Percentiles rank a stretch among this genome's conserved stretches.
phyloP scores from a whole-genome alignment of 768 basidiomycete species.

The Boletus bicolor region DNA sequence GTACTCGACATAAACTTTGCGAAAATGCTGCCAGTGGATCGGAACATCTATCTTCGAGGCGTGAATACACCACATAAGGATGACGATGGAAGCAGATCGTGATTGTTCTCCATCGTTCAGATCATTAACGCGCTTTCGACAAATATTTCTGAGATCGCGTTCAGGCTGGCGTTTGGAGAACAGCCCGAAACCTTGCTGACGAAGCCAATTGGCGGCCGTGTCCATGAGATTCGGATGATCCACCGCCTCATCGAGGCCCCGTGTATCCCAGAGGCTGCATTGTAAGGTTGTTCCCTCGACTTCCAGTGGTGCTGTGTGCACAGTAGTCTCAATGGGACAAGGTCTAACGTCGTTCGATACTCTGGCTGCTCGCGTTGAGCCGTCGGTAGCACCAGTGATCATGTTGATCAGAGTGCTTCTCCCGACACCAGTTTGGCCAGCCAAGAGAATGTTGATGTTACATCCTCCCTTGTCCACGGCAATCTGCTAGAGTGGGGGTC shows the following conservation, averaged over 20 bases:
- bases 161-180: constrained; percentile 18
- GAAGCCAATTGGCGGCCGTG: constrained; percentile 17
- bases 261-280: constrained; percentile 24
- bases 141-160: constrained; percentile 21
- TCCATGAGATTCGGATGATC: constrained; percentile 23
- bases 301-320: constrained; percentile 8
- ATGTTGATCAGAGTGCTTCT: constrained; percentile 29
- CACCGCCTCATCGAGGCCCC: constrained; percentile 27
- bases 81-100: constrained; percentile 5
- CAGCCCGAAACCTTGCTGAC: constrained; percentile 18
- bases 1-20: constrained; percentile 26
- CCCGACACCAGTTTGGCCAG: constrained; percentile 29
- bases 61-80: constrained; percentile 31
- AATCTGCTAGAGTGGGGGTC: background rate
- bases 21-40: constrained; percentile 26
- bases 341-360: constrained; percentile 27
- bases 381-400: constrained; percentile 17
- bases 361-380: constrained; percentile 12
- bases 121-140: constrained; percentile 17
- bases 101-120: constrained; percentile 7
- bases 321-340: constrained; percentile 22
- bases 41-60: constrained; percentile 28
- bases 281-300: constrained; percentile 3
- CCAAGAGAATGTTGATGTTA: constrained; percentile 19
- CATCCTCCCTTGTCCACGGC: background rate